A percentile compares a stretch with the other conserved stretches of the same genome.
These are phyloP conservation scores for Tilletia walkeri DNA, from an alignment of 1,284 basidiomycete species.

Conservation along the genomic window DNA sequence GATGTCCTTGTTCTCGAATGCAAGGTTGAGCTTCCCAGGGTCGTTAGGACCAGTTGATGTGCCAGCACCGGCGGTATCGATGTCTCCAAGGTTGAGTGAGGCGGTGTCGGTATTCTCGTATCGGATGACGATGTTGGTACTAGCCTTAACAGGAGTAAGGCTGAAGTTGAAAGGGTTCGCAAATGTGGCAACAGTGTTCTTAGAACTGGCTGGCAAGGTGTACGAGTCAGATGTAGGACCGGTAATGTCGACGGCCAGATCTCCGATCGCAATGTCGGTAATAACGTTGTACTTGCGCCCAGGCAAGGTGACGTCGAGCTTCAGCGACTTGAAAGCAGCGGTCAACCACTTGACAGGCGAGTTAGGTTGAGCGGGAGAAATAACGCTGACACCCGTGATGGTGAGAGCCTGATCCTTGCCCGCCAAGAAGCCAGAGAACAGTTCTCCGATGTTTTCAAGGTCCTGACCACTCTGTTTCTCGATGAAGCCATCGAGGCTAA, in stretches of 20 bases:
- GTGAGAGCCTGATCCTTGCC: conserved; percentile 68
- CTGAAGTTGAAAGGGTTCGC: conserved; percentile 76
- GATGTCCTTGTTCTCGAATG: conserved; percentile 61
- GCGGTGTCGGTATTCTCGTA: conserved; percentile 63
- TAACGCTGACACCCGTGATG: conserved; percentile 67
- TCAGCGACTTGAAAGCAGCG: conserved; percentile 69
- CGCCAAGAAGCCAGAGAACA: conserved; percentile 70
- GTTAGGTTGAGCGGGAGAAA: conserved; percentile 55
- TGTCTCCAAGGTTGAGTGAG: conserved; percentile 63
- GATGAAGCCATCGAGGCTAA: conserved; percentile 67
- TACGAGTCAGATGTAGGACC: conserved; percentile 35
- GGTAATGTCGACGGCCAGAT: conserved; percentile 65
- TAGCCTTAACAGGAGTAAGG: conserved; percentile 66
- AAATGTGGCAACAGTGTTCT: conserved; percentile 67
- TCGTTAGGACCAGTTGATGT: conserved; percentile 70
- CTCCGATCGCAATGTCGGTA: conserved; percentile 67
- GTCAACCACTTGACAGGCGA: conserved; percentile 69
- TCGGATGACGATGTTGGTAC: conserved; percentile 63
- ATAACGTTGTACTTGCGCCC: conserved; percentile 70
- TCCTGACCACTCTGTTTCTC: conserved; percentile 62
- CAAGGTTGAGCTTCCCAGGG: conserved; percentile 60
- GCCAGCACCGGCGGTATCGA: conserved; percentile 59
- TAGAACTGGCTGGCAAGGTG: conserved; percentile 29
- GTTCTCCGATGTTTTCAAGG: conserved; percentile 64
- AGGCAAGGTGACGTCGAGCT: conserved; percentile 66